Percentiles rank a stretch among this genome's conserved stretches.
Evolutionary conservation across 768 basidiomycete genomes (phyloP).

Genomic region (Mycena olivaceomarginata): DNA sequence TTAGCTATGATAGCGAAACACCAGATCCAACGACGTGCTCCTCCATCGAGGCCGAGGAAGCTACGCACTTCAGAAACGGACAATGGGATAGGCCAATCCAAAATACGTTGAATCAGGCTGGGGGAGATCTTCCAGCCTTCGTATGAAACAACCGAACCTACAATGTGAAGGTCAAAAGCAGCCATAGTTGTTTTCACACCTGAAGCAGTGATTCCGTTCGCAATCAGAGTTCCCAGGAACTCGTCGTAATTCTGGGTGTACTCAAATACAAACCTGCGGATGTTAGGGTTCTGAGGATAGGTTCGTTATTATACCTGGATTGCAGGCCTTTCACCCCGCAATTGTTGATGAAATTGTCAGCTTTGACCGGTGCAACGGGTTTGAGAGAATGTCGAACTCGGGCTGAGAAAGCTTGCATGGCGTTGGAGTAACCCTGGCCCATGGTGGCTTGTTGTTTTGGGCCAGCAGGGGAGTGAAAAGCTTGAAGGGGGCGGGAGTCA

Average conservation of each 20-base stretch:
- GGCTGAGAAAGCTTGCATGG: background rate
- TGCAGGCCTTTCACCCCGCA: constrained; percentile 43
- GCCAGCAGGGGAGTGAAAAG: constrained; percentile 32
- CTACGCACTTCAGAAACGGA: constrained; percentile 45
- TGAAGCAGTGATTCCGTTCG: constrained; percentile 56
- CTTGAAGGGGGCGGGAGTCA: constrained; percentile 26
- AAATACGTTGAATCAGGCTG: constrained; percentile 48
- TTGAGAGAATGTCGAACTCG: constrained; percentile 36
- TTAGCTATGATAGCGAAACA: constrained; percentile 48
- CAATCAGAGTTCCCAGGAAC: constrained; percentile 45
- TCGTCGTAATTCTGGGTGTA: constrained; percentile 47
- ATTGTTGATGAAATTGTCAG: constrained; percentile 49
- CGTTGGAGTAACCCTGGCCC: constrained; percentile 34
- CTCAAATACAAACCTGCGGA: constrained; percentile 54
- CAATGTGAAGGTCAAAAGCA: constrained; percentile 47
- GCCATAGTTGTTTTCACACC: constrained; percentile 53
- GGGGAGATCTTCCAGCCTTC: constrained; percentile 55
- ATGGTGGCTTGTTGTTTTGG: constrained; percentile 33
- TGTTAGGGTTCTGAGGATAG: constrained; percentile 44
- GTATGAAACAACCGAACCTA: constrained; percentile 50
- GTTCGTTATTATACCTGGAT: constrained; percentile 39
- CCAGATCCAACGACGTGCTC: constrained; percentile 48
- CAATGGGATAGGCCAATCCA: constrained; percentile 50
- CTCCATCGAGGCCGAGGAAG: constrained; percentile 52
- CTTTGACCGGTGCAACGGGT: constrained; percentile 4